These are phyloP conservation scores for Endothia cerciana DNA, from an alignment of 2,329 filamentous ascomycete species.

Conservation along the genomic window DNA sequence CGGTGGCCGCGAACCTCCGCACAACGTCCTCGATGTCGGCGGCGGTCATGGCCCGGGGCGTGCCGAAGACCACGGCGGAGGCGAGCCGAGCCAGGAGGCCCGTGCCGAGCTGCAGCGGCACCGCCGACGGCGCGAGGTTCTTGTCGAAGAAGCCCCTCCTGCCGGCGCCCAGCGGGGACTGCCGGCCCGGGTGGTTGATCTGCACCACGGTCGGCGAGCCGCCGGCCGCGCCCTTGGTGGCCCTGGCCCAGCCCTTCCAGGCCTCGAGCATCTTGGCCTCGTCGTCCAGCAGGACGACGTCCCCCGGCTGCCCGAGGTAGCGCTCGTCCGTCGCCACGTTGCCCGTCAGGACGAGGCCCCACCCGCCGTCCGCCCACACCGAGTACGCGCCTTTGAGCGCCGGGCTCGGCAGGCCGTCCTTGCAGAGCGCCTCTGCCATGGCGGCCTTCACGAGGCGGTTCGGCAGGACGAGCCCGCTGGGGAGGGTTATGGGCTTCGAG, in stretches of 20 bases:
- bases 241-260: conserved; percentile 48
- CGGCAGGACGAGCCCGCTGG: conserved; percentile 58
- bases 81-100: conserved; percentile 41
- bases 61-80: conserved; percentile 49
- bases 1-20: conserved; percentile 55
- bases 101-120: conserved; percentile 47
- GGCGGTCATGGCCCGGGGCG: conserved; percentile 59
- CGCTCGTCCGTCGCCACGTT: conserved; percentile 49
- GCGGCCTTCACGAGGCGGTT: conserved; percentile 59
- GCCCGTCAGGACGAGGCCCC: conserved; percentile 56
- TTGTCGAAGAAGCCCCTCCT: conserved; percentile 52
- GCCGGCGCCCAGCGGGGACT: conserved; percentile 40
- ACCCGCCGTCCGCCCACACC: conserved; percentile 57
- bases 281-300: conserved; percentile 41
- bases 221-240: conserved; percentile 54
- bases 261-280: conserved; percentile 36
- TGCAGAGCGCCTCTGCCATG: conserved; percentile 50
- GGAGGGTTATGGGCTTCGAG: conserved; percentile 51
- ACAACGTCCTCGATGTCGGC: conserved; percentile 59
- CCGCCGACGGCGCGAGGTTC: conserved; percentile 47
- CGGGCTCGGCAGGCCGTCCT: conserved; percentile 46
- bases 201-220: conserved; percentile 60
- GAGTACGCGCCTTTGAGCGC: conserved; percentile 51
- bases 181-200: conserved; percentile 65
- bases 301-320: conserved; percentile 42